Evolutionary conservation across 2,329 filamentous ascomycete genomes (phyloP).

Genomic region (Pseudohalonectria lignicola): DNA sequence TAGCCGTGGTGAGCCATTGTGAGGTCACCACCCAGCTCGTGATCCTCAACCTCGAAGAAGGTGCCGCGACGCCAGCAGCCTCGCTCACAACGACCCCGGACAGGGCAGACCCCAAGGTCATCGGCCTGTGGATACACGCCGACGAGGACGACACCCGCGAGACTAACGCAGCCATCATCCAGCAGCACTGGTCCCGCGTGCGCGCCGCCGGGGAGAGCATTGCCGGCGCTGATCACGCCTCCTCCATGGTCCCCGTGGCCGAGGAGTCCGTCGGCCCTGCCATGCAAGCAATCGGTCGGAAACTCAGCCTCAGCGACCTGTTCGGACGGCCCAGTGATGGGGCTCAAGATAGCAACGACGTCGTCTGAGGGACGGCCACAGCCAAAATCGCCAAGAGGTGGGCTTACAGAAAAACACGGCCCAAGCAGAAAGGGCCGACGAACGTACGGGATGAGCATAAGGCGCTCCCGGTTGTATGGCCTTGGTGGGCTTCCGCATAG

Average conservation of each 20-base stretch:
- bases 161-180: slow-evolving; percentile 19
- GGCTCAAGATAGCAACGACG: too few species aligned
- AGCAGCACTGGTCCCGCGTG: slow-evolving; percentile 25
- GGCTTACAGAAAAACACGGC: too few species aligned
- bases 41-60: slow-evolving; percentile 30
- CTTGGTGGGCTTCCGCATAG: too few species aligned
- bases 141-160: slow-evolving; percentile 10
- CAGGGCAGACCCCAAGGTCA: slow-evolving; percentile 22
- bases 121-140: slow-evolving; percentile 43
- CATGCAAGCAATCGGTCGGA: slow-evolving; percentile 31
- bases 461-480: too few species aligned
- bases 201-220: slow-evolving; percentile 5
- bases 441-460: too few species aligned
- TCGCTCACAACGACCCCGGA: slow-evolving; percentile 4
- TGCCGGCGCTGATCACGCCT: too few species aligned
- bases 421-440: too few species aligned
- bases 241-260: too few species aligned
- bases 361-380: too few species aligned
- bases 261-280: slow-evolving; percentile 23
- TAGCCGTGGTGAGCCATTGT: slow-evolving; percentile 50
- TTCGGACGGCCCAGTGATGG: slow-evolving; percentile 19
- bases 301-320: slow-evolving; percentile 32
- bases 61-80: slow-evolving; percentile 9
- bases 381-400: too few species aligned
- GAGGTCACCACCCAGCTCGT: slow-evolving; percentile 49